Percentiles rank a stretch among this genome's conserved stretches.
Evolutionary conservation across 495 filamentous ascomycete genomes (phyloP).

Genomic region (Neurospora sp.): DNA sequence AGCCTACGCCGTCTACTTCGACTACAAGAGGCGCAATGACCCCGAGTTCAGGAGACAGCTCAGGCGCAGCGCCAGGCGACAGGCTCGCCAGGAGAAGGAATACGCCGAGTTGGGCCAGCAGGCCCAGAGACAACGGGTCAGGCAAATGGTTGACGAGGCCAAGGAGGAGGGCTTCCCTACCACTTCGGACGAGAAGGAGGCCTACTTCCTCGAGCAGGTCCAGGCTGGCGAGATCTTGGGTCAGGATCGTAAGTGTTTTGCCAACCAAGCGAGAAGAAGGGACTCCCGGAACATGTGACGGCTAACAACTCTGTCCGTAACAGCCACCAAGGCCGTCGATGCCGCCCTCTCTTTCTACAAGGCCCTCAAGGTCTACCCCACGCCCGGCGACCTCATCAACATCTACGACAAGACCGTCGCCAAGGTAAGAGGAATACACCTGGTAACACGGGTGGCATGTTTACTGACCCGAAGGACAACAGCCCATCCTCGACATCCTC

Average conservation of each 20-base stretch:
- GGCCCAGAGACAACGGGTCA: conserved; percentile 62
- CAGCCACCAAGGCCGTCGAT: conserved; percentile 65
- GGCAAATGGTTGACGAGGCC: conserved; percentile 59
- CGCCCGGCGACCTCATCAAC: conserved; percentile 79
- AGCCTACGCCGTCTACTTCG: conserved; percentile 84
- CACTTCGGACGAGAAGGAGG: conserved; percentile 74
- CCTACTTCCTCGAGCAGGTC: conserved; percentile 88
- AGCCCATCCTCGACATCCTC: conserved; percentile 87
- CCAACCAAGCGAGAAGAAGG: neutral
- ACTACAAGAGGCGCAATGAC: conserved; percentile 81
- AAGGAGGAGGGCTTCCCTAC: conserved; percentile 86
- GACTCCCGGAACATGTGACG: neutral
- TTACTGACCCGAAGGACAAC: neutral
- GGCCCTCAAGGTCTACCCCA: conserved; percentile 95
- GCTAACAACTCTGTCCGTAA: neutral
- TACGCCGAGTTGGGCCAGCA: conserved; percentile 57
- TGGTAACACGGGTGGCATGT: neutral
- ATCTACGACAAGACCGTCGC: conserved; percentile 98
- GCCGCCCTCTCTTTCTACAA: conserved; percentile 94
- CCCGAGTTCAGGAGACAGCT: conserved; percentile 77
- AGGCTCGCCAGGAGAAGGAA: conserved; percentile 67
- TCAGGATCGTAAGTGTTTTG: conserved; percentile 30
- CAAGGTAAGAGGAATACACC: conserved; percentile 47
- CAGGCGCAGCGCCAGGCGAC: conserved; percentile 69
- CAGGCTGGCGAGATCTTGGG: conserved; percentile 72